These are phyloP conservation scores for Suillus sp. DNA, from an alignment of 768 basidiomycete genomes.

Conservation along the genomic window DNA sequence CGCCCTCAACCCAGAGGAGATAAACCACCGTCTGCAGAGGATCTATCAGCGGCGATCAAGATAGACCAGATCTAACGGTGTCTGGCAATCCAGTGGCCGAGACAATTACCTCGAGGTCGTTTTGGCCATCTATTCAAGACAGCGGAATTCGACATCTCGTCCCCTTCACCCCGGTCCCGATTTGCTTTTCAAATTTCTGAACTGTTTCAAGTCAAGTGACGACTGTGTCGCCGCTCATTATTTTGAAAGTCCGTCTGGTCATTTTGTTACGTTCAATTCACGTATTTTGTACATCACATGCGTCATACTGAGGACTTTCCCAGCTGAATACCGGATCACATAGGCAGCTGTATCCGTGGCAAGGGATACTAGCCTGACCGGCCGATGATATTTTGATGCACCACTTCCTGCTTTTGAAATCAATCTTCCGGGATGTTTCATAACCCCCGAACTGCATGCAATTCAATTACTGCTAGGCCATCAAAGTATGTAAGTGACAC, in stretches of 20 bases:
- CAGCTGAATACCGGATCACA: not conserved
- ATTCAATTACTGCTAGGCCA: not conserved
- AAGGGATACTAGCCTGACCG: not conserved
- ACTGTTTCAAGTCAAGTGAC: constrained; percentile 20
- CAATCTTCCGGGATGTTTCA: not conserved
- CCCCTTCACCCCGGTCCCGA: constrained; percentile 24
- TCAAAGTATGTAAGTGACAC: not conserved
- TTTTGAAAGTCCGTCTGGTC: constrained; percentile 44
- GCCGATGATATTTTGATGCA: not conserved
- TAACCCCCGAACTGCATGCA: not conserved
- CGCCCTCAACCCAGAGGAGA: not conserved
- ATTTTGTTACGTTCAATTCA: constrained; percentile 52
- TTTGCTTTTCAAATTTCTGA: constrained; percentile 43
- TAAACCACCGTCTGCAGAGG: not conserved
- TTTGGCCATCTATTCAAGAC: not conserved
- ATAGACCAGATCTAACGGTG: constrained; percentile 28
- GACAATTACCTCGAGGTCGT: not conserved
- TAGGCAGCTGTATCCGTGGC: not conserved
- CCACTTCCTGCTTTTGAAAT: not conserved
- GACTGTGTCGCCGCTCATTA: constrained; percentile 38
- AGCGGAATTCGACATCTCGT: constrained; percentile 6
- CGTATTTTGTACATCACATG: not conserved
- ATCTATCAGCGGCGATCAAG: not conserved
- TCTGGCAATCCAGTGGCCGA: constrained; percentile 27
- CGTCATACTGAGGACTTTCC: not conserved